These are phyloP conservation scores for Pavlovales sp. DNA, from an alignment of 208 protist genomes.

Conservation along the genomic window DNA sequence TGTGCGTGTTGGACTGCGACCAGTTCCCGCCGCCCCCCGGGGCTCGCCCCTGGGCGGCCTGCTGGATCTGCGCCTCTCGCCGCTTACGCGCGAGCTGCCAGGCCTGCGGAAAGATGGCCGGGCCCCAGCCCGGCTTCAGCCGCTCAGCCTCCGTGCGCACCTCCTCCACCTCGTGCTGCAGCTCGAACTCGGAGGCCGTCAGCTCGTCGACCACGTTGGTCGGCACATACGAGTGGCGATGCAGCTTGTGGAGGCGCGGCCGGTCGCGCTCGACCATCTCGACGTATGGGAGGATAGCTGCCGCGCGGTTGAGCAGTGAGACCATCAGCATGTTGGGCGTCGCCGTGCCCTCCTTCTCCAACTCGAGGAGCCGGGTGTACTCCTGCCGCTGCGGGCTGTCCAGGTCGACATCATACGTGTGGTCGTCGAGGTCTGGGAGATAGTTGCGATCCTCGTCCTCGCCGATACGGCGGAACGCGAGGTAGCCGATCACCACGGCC, in stretches of 20 bases:
- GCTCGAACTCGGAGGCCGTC: not conserved
- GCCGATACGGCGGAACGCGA: not conserved
- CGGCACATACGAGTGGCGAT: not conserved
- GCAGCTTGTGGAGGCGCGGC: not conserved
- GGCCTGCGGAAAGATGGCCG: not conserved
- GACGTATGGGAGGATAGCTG: not conserved
- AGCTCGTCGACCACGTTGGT: not conserved
- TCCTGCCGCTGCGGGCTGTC: not conserved
- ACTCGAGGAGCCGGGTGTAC: not conserved
- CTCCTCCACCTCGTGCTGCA: not conserved
- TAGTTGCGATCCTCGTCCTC: not conserved
- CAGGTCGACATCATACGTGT: not conserved
- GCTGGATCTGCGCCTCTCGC: too few species aligned
- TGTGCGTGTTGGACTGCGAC: too few species aligned
- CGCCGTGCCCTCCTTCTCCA: not conserved
- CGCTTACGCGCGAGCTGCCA: not conserved
- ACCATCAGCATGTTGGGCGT: not conserved
- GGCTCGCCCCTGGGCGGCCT: too few species aligned
- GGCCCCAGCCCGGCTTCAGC: not conserved
- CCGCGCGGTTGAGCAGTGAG: not conserved
- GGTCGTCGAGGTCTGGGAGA: not conserved
- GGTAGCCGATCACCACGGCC: too few species aligned
- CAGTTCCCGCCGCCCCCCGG: too few species aligned
- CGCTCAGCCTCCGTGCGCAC: not conserved
- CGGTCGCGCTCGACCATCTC: not conserved